phyloP scores from a whole-genome alignment of 1,284 basidiomycete genomes.

The Stereum hirsutum region DNA sequence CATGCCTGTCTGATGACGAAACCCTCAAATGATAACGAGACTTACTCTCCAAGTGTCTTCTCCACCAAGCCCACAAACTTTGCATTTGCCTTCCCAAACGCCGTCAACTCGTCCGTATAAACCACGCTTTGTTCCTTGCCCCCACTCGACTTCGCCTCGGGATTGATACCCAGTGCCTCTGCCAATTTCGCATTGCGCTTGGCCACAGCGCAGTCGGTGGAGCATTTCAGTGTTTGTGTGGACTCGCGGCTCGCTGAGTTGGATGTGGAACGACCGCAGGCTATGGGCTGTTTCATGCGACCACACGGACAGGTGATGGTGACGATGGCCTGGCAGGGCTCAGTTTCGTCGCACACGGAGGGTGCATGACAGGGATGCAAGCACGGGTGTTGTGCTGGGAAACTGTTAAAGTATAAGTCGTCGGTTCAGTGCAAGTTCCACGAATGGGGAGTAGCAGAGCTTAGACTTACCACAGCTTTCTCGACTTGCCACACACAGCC shows the following conservation, averaged over 20 bases:
- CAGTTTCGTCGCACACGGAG: constrained; percentile 67
- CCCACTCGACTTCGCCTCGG: constrained; percentile 27
- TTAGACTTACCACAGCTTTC: constrained; percentile 63
- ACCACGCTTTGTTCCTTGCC: constrained; percentile 25
- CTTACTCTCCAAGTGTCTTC: constrained; percentile 70
- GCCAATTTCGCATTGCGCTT: constrained; percentile 83
- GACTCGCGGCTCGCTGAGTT: constrained; percentile 33
- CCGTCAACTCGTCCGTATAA: constrained; percentile 55
- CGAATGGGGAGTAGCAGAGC: not conserved
- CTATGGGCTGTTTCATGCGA: constrained; percentile 59
- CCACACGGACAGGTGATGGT: constrained; percentile 75
- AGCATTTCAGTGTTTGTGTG: constrained; percentile 56
- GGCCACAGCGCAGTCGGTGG: constrained; percentile 70
- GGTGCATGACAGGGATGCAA: constrained; percentile 79
- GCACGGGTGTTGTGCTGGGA: constrained; percentile 63
- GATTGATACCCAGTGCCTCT: constrained; percentile 77
- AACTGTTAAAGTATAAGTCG: constrained; percentile 22
- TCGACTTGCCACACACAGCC: constrained; percentile 73
- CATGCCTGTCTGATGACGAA: constrained; percentile 3
- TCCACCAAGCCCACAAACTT: constrained; percentile 71
- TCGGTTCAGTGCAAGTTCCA: not conserved
- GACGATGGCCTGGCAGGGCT: constrained; percentile 62
- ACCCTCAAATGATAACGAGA: constrained; percentile 12
- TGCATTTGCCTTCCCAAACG: constrained; percentile 50
- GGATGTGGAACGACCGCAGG: constrained; percentile 53